These are phyloP conservation scores for Solioccasus polychromus DNA, from an alignment of 768 basidiomycete genomes.

Conservation along the genomic window DNA sequence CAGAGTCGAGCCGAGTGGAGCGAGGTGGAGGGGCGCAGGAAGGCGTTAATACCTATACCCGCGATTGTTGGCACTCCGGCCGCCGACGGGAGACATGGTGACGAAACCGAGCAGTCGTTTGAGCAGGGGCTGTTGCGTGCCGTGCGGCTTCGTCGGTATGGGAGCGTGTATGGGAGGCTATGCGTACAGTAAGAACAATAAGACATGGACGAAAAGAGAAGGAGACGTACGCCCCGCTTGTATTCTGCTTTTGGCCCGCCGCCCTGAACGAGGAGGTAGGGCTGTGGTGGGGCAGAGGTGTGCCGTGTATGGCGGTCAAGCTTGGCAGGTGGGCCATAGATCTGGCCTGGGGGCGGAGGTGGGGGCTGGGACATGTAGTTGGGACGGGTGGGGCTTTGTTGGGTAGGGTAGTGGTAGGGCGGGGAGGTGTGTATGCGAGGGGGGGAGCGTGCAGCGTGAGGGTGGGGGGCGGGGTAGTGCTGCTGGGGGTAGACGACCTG, in stretches of 20 bases:
- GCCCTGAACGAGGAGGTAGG: conserved; percentile 24
- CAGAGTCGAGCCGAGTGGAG: no score
- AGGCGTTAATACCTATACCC: conserved; percentile 24
- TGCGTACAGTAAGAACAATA: conserved; percentile 3
- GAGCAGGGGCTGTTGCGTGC: conserved; percentile 27
- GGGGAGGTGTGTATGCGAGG: conserved; percentile 20
- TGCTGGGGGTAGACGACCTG: conserved; percentile 16
- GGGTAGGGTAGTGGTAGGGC: conserved; percentile 20
- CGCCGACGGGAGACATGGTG: conserved; percentile 21
- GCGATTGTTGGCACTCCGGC: conserved; percentile 24
- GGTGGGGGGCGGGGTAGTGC: conserved; percentile 17
- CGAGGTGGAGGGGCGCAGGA: conserved; percentile 7
- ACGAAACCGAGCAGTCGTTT: conserved; percentile 31
- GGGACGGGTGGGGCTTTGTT: conserved; percentile 14
- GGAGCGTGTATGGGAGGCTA: conserved; percentile 29
- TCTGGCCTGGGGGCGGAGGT: conserved; percentile 28
- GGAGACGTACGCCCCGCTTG: conserved; percentile 29
- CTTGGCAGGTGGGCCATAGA: conserved; percentile 20
- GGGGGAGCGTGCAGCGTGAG: conserved; percentile 15
- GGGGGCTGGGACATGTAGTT: conserved; percentile 25
- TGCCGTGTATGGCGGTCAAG: conserved; percentile 23
- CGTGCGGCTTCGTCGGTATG: conserved; percentile 27
- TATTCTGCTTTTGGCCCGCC: conserved; percentile 32
- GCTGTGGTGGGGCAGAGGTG: conserved; percentile 19
- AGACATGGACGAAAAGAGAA: conserved; percentile 8